These are phyloP conservation scores for Nicotiana benthamiana DNA, from an alignment of 257 asterid species.

Conservation along the genomic window DNA sequence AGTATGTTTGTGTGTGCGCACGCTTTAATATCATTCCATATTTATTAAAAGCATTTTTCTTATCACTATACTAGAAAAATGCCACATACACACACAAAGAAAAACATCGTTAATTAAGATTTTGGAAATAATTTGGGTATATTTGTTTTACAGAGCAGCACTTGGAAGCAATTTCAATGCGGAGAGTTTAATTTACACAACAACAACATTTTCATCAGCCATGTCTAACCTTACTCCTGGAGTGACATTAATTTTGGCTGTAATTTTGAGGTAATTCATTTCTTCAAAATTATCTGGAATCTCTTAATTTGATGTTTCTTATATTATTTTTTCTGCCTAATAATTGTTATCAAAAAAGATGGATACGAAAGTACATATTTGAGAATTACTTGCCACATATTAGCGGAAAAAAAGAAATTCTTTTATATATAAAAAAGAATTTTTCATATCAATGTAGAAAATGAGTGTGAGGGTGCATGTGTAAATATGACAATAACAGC, in stretches of 20 bases:
- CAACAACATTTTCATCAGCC: slow-evolving; percentile 56
- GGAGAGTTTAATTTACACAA: slow-evolving; percentile 38
- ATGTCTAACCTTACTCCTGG: slow-evolving; percentile 52
- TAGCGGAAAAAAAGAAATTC: neutral
- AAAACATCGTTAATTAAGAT: no score
- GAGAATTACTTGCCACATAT: neutral
- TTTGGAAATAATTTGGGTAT: neutral
- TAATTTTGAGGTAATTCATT: slow-evolving; percentile 32
- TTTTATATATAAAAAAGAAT: no score
- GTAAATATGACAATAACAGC: no score
- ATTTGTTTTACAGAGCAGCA: slow-evolving; percentile 37
- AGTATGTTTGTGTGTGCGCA: neutral
- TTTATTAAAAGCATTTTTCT: no score
- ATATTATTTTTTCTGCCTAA: neutral
- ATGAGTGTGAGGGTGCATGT: no score
- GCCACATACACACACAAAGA: neutral
- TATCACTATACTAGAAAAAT: neutral
- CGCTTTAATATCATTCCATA: neutral
- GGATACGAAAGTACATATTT: neutral
- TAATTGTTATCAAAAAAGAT: neutral
- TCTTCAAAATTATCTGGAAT: neutral
- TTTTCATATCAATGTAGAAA: no score
- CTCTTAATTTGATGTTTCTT: neutral
- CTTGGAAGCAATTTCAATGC: slow-evolving; percentile 51
- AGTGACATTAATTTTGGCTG: slow-evolving; percentile 41